These are phyloP conservation scores for Ramaria sp. DNA, from an alignment of 768 basidiomycete genomes.

Conservation along the genomic window DNA sequence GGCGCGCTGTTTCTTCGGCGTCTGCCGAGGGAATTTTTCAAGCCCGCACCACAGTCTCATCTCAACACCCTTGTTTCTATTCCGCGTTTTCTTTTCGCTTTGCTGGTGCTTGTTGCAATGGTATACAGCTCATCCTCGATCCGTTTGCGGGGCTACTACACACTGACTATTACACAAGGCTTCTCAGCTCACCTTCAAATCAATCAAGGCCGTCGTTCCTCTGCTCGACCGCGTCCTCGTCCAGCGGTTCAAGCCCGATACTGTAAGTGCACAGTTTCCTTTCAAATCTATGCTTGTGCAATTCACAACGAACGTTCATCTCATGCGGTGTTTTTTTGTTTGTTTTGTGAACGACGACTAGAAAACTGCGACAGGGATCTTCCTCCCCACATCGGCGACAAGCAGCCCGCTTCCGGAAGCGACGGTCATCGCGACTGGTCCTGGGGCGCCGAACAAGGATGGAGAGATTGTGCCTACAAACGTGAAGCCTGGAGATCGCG, in stretches of 20 bases:
- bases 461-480: constrained; percentile 61
- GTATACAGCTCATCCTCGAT: not conserved
- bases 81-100: not conserved
- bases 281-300: too few relatives aligned
- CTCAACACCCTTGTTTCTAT: not conserved
- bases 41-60: not conserved
- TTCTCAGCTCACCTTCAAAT: constrained; percentile 89
- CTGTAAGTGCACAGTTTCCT: constrained; percentile 57
- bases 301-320: too few relatives aligned
- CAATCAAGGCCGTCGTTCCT: constrained; percentile 82
- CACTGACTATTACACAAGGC: too few relatives aligned
- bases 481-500: constrained; percentile 85
- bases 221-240: constrained; percentile 95
- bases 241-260: constrained; percentile 94
- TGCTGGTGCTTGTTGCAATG: not conserved
- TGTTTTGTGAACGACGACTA: too few relatives aligned
- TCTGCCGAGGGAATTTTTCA: constrained; percentile 3
- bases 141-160: too few relatives aligned
- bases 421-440: constrained; percentile 91
- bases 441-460: constrained; percentile 85
- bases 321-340: too few relatives aligned
- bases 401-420: constrained; percentile 87
- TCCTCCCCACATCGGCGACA: constrained; percentile 87
- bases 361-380: constrained; percentile 98
- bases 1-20: not conserved